A percentile compares a stretch with the other conserved stretches of the same genome.
These are phyloP conservation scores for Sporobolomyces roseus DNA, from an alignment of 768 basidiomycete genomes.

Conservation along the genomic window DNA sequence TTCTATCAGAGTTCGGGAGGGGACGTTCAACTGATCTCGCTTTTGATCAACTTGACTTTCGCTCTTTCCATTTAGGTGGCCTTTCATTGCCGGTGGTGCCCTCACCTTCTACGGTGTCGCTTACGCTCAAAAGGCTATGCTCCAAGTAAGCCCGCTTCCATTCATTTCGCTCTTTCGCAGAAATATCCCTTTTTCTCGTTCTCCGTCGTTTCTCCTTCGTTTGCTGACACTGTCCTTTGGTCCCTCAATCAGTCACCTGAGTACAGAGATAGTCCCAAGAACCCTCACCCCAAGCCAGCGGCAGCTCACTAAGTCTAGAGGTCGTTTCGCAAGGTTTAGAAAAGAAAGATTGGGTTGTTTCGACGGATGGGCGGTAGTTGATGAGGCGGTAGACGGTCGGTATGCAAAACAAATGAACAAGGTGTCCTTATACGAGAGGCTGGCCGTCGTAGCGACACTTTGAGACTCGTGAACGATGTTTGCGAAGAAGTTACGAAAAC, in stretches of 20 bases:
- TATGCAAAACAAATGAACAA: too few species aligned
- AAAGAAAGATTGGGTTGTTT: background rate
- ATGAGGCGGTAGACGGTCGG: too few species aligned
- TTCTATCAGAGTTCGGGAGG: too few species aligned
- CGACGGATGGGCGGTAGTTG: too few species aligned
- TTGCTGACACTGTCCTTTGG: background rate
- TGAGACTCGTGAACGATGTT: too few species aligned
- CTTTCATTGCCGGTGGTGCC: slow-evolving; percentile 44
- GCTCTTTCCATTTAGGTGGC: slow-evolving; percentile 31
- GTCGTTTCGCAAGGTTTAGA: background rate
- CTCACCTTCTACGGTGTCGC: slow-evolving; percentile 44
- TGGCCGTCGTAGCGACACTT: too few species aligned
- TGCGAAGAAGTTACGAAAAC: too few species aligned
- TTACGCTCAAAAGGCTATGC: slow-evolving; percentile 38
- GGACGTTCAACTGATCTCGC: too few species aligned
- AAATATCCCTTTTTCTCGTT: too few species aligned
- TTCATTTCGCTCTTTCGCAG: background rate
- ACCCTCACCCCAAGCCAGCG: slow-evolving; percentile 17
- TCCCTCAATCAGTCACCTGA: background rate
- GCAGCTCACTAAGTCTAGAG: slow-evolving; percentile 25
- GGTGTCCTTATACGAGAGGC: too few species aligned
- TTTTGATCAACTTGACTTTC: background rate
- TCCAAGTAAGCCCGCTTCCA: slow-evolving; percentile 20
- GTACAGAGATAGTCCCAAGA: slow-evolving; percentile 18
- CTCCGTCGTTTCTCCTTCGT: too few species aligned